A percentile compares a stretch with the other conserved stretches of the same genome.
These are phyloP conservation scores for Ganoderma meredithae DNA, from an alignment of 1,284 basidiomycete genomes.

Conservation along the genomic window DNA sequence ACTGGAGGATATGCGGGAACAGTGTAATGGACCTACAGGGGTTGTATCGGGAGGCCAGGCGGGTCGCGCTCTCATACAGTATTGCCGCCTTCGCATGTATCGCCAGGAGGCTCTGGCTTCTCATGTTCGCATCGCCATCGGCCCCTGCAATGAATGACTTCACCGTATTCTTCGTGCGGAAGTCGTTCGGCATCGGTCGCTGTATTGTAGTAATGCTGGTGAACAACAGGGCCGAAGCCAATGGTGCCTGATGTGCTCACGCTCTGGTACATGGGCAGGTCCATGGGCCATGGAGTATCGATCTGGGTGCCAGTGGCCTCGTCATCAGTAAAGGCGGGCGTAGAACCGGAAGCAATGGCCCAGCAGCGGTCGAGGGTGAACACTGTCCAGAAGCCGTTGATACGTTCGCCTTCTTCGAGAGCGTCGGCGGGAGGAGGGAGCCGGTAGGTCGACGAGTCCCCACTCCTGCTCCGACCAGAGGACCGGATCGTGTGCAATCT, in stretches of 20 bases:
- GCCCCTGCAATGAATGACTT: constrained; percentile 42
- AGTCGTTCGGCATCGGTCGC: constrained; percentile 35
- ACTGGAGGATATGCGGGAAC: neutral
- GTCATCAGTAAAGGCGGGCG: constrained; percentile 44
- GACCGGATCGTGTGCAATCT: constrained; percentile 47
- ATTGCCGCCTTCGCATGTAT: constrained; percentile 48
- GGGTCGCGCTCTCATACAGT: constrained; percentile 45
- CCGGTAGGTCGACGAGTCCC: constrained; percentile 29
- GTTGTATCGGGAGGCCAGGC: constrained; percentile 37
- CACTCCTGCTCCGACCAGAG: constrained; percentile 27
- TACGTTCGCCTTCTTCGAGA: constrained; percentile 53
- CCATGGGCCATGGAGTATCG: constrained; percentile 53
- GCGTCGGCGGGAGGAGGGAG: constrained; percentile 45
- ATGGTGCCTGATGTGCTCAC: constrained; percentile 26
- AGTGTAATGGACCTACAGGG: constrained; percentile 34
- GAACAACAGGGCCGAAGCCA: neutral
- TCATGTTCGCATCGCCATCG: constrained; percentile 30
- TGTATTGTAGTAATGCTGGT: constrained; percentile 3
- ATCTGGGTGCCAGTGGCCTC: constrained; percentile 42
- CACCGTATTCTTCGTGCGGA: constrained; percentile 39
- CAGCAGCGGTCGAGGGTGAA: constrained; percentile 52
- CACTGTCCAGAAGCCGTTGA: constrained; percentile 56
- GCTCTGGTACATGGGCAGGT: constrained; percentile 42
- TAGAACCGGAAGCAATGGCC: constrained; percentile 46
- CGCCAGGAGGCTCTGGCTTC: constrained; percentile 39